Percentiles rank a stretch among this genome's conserved stretches.
Conservation (phyloP, 1,284 basidiomycete species). For the Tilletia horrida region DNA sequence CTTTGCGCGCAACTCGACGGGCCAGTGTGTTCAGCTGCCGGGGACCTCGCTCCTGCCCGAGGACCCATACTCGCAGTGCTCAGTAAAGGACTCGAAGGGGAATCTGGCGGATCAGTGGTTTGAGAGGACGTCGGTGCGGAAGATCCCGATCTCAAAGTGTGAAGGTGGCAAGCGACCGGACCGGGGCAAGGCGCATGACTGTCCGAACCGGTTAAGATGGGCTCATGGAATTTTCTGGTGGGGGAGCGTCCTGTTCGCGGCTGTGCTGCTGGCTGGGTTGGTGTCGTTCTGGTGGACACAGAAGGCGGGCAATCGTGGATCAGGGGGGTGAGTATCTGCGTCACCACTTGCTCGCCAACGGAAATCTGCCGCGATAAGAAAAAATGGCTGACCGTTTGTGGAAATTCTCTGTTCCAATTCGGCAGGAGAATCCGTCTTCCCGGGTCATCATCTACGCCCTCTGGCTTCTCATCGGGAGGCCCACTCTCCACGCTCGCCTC, state of each 20-base stretch:
- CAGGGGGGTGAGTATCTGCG: conserved; percentile 68
- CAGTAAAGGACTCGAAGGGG: conserved; percentile 10
- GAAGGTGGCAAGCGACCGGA: conserved; percentile 44
- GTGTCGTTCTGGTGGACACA: conserved; percentile 59
- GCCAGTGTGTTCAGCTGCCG: conserved; percentile 44
- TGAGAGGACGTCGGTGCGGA: conserved; percentile 48
- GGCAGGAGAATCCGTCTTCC: conserved; percentile 11
- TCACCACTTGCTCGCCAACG: conserved; percentile 72
- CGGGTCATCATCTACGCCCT: not conserved
- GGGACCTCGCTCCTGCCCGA: conserved; percentile 31
- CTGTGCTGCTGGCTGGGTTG: conserved; percentile 34
- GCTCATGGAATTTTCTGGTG: conserved; percentile 49
- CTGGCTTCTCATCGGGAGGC: conserved; percentile 14
- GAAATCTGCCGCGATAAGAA: no score
- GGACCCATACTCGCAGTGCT: conserved; percentile 39
- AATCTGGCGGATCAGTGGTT: conserved; percentile 50
- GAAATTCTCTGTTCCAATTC: no score
- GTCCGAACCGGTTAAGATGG: conserved; percentile 30
- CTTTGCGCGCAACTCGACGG: conserved; percentile 42
- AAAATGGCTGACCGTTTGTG: no score
- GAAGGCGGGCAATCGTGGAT: conserved; percentile 65
- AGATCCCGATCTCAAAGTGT: conserved; percentile 49
- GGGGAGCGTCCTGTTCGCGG: conserved; percentile 40
- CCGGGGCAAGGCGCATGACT: conserved; percentile 42
- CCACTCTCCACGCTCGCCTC: conserved; percentile 28